Evolutionary conservation across 139 green algal species (phyloP), one percentile per base, ranked within the genome.

Genomic region (Pedinophyceae sp.): DNA sequence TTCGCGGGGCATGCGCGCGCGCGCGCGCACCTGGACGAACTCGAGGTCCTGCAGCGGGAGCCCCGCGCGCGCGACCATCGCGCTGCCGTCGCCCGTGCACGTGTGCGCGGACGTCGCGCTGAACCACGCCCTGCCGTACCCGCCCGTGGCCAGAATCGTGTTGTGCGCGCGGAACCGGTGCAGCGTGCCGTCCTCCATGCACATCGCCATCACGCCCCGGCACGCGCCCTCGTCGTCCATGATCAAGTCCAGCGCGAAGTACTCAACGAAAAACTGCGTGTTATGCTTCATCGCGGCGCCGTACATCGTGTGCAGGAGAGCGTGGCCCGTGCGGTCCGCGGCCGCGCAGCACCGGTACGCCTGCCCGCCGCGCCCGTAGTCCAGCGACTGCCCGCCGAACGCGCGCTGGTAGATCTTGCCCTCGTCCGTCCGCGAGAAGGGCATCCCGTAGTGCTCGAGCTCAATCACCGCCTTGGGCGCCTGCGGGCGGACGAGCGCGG

Each of bases 291-390:
- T 94, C 27, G 88, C 76, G 47, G 83, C 72, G 13, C 88, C 89
- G 54, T 97, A 98, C 55, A 97, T 75, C 4, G 89, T 95, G 79
- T 98, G 91, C 15, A 99, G 75, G 89, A 99, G 93, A n/a, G 92
- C 86, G 60, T 99, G 92, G 1, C 92, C 92, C 0, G 92, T 99
- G 41, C 92, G 70, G 72, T 99, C 92, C 15, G 91, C 91, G 1
- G 91, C 88, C 41, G 71, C 83, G 17, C 80, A 81, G 60, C 92
- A 93, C 24, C 85, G 70, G 72, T 92, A 93, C 0, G 87, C 86
- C 65, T 93, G 83, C 1, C 81, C 81, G 23, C 83, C 87, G 53
- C 79, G 88, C 23, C 92, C 92, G 70, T 82, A 99, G 62, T 99
- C 86, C 13, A 99, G 73, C 4, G 57, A 77, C 67, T 83, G 78